A percentile compares a stretch with the other conserved stretches of the same genome.
Evolutionary conservation across 805 yeast genomes (phyloP).

Genomic region (Candida lessepsii): DNA sequence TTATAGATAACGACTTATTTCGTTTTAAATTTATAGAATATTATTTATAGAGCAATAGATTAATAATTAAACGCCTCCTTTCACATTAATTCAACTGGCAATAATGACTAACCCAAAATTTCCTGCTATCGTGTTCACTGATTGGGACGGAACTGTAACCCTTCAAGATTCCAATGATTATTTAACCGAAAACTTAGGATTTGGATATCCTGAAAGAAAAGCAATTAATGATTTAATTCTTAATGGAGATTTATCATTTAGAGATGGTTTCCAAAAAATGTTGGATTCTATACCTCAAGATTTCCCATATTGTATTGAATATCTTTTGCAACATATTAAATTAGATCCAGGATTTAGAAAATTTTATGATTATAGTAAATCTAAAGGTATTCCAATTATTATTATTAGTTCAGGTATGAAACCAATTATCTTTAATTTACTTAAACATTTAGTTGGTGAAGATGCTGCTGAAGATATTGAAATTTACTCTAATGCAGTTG

Average conservation of each 20-base stretch:
- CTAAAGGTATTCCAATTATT: conserved; percentile 72
- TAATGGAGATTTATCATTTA: conserved; percentile 62
- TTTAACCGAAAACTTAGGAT: conserved; percentile 85
- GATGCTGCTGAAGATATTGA: conserved; percentile 70
- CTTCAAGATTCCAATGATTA: conserved; percentile 92
- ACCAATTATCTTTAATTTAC: conserved; percentile 80
- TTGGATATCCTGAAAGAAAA: conserved; percentile 68
- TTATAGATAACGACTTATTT: not conserved
- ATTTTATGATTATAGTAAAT: conserved; percentile 77
- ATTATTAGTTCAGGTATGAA: conserved; percentile 93
- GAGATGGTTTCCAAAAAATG: conserved; percentile 86
- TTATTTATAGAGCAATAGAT: too few species aligned
- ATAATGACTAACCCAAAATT: too few species aligned
- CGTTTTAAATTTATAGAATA: not conserved
- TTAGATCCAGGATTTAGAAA: conserved; percentile 89
- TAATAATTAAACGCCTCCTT: too few species aligned
- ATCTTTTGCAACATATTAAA: conserved; percentile 59
- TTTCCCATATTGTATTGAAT: conserved; percentile 77
- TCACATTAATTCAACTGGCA: too few species aligned
- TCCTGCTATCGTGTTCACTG: conserved; percentile 84
- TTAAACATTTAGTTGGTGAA: conserved; percentile 71
- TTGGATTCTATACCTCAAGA: conserved; percentile 74
- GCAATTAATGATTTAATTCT: conserved; percentile 71
- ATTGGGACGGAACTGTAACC: conserved; percentile 98
- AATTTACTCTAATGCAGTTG: conserved; percentile 79